Conservation (phyloP, 75 land plant genomes). For the Cupressus sempervirens region DNA sequence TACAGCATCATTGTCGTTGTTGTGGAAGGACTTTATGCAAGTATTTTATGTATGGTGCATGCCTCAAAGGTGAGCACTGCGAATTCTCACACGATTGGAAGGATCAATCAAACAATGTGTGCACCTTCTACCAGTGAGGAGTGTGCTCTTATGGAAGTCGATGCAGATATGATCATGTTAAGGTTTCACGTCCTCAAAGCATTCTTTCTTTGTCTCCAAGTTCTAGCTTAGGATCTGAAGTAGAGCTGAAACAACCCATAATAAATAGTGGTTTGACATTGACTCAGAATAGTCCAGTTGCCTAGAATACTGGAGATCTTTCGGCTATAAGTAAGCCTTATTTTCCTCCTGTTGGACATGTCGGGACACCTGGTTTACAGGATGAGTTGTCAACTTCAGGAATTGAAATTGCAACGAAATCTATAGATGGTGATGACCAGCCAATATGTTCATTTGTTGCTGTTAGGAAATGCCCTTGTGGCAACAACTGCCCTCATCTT, state of each 20-base stretch:
- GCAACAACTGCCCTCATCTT: conserved; percentile 65
- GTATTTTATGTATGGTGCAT: conserved; percentile 87
- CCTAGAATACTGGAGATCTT: conserved; percentile 9
- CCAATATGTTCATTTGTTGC: conserved; percentile 93
- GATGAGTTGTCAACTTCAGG: conserved; percentile 4
- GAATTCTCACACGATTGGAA: conserved; percentile 89
- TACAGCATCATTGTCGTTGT: no score
- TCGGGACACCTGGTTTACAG: conserved; percentile 20
- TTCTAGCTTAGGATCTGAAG: conserved; percentile 10
- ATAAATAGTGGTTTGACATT: background rate
- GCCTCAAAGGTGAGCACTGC: conserved; percentile 85
- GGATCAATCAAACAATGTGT: conserved; percentile 88
- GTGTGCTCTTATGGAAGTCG: conserved; percentile 83
- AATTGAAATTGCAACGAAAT: conserved; percentile 2
- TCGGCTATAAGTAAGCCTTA: conserved; percentile 18
- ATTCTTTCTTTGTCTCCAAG: background rate
- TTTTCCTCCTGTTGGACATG: conserved; percentile 9
- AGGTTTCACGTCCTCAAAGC: conserved; percentile 27
- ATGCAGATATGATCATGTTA: conserved; percentile 94
- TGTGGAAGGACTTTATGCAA: conserved; percentile 93
- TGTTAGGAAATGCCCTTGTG: conserved; percentile 79
- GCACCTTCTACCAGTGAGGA: conserved; percentile 91
- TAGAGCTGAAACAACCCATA: background rate
- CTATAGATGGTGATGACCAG: conserved; percentile 23
- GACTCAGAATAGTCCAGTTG: background rate